phyloP scores from a whole-genome alignment of 2,329 filamentous ascomycete species.

The Cryphonectria naterciae region DNA sequence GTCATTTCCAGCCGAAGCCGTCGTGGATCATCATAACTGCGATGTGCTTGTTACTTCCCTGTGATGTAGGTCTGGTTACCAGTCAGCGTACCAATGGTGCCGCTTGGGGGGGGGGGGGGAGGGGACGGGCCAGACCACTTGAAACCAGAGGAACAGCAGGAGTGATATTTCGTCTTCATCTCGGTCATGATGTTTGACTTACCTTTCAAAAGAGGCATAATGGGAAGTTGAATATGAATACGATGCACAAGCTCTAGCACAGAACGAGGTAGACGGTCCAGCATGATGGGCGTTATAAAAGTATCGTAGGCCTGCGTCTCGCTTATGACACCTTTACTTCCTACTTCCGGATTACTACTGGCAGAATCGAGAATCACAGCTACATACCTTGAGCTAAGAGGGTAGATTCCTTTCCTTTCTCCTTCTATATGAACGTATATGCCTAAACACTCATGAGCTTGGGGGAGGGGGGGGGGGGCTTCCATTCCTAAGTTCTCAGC shows the following conservation, averaged over 20 bases:
- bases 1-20: conserved; percentile 53
- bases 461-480: no score
- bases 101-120: background rate
- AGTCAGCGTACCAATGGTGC: background rate
- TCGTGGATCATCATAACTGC: conserved; percentile 56
- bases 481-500: no score
- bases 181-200: background rate
- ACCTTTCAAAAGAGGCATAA: background rate
- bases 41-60: conserved; percentile 41
- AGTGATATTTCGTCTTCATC: background rate
- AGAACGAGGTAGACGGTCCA: background rate
- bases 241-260: background rate
- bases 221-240: background rate
- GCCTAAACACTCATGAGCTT: no score
- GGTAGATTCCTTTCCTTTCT: no score
- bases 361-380: background rate
- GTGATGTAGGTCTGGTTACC: conserved; percentile 42
- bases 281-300: background rate
- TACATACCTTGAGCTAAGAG: no score
- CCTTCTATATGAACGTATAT: no score
- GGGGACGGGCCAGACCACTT: conserved; percentile 2
- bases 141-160: background rate
- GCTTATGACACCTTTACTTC: background rate
- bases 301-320: background rate
- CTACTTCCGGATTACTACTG: background rate